Percentiles rank a stretch among this genome's conserved stretches.
These are phyloP conservation scores for Balansia obtecta DNA, from an alignment of 2,329 filamentous ascomycete species.

Conservation along the genomic window DNA sequence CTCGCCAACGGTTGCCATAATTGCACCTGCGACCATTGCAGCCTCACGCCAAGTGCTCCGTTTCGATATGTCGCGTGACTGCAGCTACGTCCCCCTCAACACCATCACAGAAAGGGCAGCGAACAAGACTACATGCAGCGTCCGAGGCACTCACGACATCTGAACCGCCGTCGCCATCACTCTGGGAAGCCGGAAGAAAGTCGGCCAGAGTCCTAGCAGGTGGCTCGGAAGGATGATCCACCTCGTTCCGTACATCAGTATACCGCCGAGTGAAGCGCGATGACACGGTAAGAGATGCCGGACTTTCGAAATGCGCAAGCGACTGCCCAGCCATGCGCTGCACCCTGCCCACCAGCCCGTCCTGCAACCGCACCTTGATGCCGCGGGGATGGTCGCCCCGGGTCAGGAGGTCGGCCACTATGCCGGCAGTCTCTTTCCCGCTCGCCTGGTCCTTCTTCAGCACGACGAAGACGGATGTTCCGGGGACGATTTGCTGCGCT, in stretches of 20 bases:
- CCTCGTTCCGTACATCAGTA: slow-evolving; percentile 22
- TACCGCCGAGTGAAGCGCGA: slow-evolving; percentile 19
- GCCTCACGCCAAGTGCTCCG: slow-evolving; percentile 16
- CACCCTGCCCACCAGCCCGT: slow-evolving; percentile 62
- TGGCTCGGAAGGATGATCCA: slow-evolving; percentile 25
- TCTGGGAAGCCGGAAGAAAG: slow-evolving; percentile 33
- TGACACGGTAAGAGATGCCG: slow-evolving; percentile 5
- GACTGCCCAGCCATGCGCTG: slow-evolving; percentile 40
- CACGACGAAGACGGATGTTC: slow-evolving; percentile 57
- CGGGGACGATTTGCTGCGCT: slow-evolving; percentile 41
- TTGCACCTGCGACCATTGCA: too few relatives aligned
- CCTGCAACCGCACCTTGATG: slow-evolving; percentile 63
- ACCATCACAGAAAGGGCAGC: slow-evolving; percentile 51
- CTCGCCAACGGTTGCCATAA: too few relatives aligned
- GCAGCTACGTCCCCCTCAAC: slow-evolving; percentile 60
- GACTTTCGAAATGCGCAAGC: not conserved
- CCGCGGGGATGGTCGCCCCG: slow-evolving; percentile 63
- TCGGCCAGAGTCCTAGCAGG: slow-evolving; percentile 29
- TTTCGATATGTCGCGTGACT: slow-evolving; percentile 52
- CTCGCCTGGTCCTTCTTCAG: slow-evolving; percentile 67
- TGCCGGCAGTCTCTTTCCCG: slow-evolving; percentile 55
- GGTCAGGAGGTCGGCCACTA: slow-evolving; percentile 56
- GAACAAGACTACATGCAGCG: slow-evolving; percentile 12
- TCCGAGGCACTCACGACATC: not conserved
- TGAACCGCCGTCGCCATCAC: slow-evolving; percentile 11